These are phyloP conservation scores for Penicillium paradoxum DNA, from an alignment of 495 filamentous ascomycete genomes.

Conservation along the genomic window DNA sequence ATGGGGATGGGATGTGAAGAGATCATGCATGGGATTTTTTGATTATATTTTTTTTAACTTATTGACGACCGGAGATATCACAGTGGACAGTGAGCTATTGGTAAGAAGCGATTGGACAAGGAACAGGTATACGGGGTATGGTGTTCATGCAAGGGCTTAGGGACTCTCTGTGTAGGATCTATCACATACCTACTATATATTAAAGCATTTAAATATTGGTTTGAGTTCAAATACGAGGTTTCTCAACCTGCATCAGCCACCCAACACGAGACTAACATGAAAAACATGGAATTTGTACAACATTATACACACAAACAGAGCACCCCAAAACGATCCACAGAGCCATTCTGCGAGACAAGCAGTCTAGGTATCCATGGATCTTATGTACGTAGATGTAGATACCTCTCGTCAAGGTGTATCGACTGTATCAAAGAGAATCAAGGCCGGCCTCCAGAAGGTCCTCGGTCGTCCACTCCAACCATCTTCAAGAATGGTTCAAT, in stretches of 20 bases:
- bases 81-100: neutral
- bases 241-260: neutral
- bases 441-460: conserved; percentile 33
- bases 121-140: neutral
- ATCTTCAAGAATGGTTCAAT: conserved; percentile 45
- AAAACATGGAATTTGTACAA: neutral
- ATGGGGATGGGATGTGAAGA: neutral
- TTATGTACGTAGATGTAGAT: too few relatives aligned
- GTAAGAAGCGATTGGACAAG: neutral
- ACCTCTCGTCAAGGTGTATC: neutral
- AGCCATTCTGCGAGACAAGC: too few relatives aligned
- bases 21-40: neutral
- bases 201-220: too few relatives aligned
- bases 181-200: too few relatives aligned
- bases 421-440: conserved; percentile 1
- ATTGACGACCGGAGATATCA: neutral
- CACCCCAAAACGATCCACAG: too few relatives aligned
- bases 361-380: too few relatives aligned
- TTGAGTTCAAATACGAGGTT: neutral
- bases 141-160: neutral
- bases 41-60: too few relatives aligned
- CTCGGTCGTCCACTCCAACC: conserved; percentile 36
- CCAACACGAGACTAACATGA: neutral
- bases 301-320: neutral
- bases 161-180: neutral